These are phyloP conservation scores for Debaryomyces coudertii DNA, from an alignment of 1,139 yeast genomes.

Conservation along the genomic window DNA sequence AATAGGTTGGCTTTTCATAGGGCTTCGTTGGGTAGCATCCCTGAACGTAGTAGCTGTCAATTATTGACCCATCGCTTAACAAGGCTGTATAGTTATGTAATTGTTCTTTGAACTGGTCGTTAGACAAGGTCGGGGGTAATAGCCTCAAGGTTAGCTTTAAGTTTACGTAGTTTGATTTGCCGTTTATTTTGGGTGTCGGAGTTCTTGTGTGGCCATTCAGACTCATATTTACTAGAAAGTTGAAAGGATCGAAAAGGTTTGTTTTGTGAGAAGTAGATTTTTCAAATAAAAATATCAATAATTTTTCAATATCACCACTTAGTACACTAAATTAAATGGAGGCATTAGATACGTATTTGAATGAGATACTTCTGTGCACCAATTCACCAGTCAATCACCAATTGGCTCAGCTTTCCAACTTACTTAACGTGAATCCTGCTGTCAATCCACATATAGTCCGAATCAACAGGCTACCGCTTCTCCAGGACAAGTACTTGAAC, in stretches of 20 bases:
- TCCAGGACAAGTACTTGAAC: slow-evolving; percentile 15
- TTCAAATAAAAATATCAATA: slow-evolving; percentile 1
- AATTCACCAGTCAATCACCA: slow-evolving; percentile 9
- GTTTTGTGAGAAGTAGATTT: slow-evolving; percentile 6
- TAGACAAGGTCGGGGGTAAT: slow-evolving; percentile 25
- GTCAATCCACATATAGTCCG: slow-evolving; percentile 17
- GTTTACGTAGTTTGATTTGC: slow-evolving; percentile 10
- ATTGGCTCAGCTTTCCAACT: slow-evolving; percentile 4
- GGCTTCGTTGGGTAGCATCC: slow-evolving; percentile 25
- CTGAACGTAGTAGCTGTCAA: slow-evolving; percentile 21
- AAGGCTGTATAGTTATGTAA: slow-evolving; percentile 16
- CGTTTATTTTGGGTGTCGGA: background rate
- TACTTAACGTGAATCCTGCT: slow-evolving; percentile 15
- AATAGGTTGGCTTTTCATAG: slow-evolving; percentile 31
- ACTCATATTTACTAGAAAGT: background rate
- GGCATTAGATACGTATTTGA: slow-evolving; percentile 10
- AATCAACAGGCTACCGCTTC: slow-evolving; percentile 13
- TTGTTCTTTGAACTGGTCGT: slow-evolving; percentile 23
- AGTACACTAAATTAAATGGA: slow-evolving; percentile 9
- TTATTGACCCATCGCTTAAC: slow-evolving; percentile 11
- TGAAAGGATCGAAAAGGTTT: background rate
- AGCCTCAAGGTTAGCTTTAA: slow-evolving; percentile 22
- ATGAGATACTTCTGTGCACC: slow-evolving; percentile 8
- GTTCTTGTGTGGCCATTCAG: slow-evolving; percentile 1
- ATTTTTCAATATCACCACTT: background rate